These are phyloP conservation scores for Cercospora janseana DNA, from an alignment of 2,329 filamentous ascomycete genomes.

Conservation along the genomic window DNA sequence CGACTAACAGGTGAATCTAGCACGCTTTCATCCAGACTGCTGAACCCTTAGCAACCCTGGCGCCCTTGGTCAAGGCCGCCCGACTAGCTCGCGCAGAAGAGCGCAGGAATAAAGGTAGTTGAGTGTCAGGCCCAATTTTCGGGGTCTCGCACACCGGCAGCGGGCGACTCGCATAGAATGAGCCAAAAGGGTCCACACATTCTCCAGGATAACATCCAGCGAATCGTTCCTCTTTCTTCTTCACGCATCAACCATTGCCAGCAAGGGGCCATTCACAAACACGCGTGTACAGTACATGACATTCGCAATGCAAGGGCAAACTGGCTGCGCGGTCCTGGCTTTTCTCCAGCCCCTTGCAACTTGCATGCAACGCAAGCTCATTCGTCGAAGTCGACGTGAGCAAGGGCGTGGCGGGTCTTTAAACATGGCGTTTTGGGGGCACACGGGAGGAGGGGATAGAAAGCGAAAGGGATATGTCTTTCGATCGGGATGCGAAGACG, in stretches of 20 bases:
- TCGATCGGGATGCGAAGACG: too few species aligned
- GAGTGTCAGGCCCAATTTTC: conserved; percentile 1
- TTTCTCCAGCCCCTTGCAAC: too few species aligned
- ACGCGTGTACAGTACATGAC: conserved; percentile 4
- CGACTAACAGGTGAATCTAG: conserved; percentile 30
- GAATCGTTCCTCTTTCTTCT: neutral
- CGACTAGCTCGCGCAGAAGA: conserved; percentile 83
- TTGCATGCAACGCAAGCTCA: too few species aligned
- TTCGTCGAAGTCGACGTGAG: too few species aligned
- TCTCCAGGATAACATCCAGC: neutral
- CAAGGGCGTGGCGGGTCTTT: too few species aligned
- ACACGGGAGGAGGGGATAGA: too few species aligned
- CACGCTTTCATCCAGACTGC: conserved; percentile 53
- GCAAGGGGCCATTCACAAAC: conserved; percentile 1
- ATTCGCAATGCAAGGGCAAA: conserved; percentile 3
- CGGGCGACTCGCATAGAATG: conserved; percentile 1
- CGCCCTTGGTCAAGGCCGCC: conserved; percentile 82
- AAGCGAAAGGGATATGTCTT: too few species aligned
- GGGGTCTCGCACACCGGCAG: too few species aligned
- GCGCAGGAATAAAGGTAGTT: conserved; percentile 49
- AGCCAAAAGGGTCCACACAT: too few species aligned
- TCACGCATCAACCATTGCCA: neutral
- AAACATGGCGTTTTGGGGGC: too few species aligned
- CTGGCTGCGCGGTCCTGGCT: too few species aligned
- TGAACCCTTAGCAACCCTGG: conserved; percentile 63